A percentile compares a stretch with the other conserved stretches of the same genome.
Conservation (phyloP, 257 asterid species). For the Nicotiana sylvestris region DNA sequence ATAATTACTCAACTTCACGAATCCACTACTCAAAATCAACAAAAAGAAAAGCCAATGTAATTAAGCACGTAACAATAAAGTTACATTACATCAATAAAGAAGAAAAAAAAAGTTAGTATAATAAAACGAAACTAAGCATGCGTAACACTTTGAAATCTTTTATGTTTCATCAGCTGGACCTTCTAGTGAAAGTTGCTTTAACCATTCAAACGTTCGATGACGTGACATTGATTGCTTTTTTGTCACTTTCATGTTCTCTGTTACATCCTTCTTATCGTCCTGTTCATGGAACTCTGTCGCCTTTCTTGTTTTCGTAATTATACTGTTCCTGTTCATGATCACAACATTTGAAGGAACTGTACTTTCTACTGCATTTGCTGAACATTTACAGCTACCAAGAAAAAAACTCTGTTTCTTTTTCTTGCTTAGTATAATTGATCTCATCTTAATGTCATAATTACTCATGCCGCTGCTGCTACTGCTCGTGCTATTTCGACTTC, state of each 20-base stretch:
- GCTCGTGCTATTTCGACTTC: constrained; percentile 50
- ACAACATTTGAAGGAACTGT: constrained; percentile 32
- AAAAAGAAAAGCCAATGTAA: constrained; percentile 14
- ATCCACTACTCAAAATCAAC: constrained; percentile 1
- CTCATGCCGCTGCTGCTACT: constrained; percentile 25
- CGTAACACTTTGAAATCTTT: constrained; percentile 8
- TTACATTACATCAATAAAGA: neutral
- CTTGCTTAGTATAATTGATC: constrained; percentile 3
- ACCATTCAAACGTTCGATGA: constrained; percentile 87
- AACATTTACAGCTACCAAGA: constrained; percentile 59
- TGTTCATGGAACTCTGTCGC: constrained; percentile 14
- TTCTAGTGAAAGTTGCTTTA: constrained; percentile 80
- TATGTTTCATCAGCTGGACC: constrained; percentile 28
- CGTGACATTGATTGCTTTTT: constrained; percentile 55
- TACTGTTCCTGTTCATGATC: constrained; percentile 28
- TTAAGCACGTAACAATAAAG: constrained; percentile 5
- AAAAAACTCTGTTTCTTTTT: constrained; percentile 32
- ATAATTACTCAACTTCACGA: constrained; percentile 3
- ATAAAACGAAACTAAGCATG: constrained; percentile 24
- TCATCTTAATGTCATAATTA: constrained; percentile 3
- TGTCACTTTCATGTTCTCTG: neutral
- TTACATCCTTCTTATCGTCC: constrained; percentile 13
- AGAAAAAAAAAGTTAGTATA: constrained; percentile 15
- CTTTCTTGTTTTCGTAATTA: constrained; percentile 8
- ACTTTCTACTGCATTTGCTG: constrained; percentile 43